Percentiles rank a stretch among this genome's conserved stretches.
phyloP scores from a whole-genome alignment of 2,329 filamentous ascomycete genomes.

The Orbilia javanica region DNA sequence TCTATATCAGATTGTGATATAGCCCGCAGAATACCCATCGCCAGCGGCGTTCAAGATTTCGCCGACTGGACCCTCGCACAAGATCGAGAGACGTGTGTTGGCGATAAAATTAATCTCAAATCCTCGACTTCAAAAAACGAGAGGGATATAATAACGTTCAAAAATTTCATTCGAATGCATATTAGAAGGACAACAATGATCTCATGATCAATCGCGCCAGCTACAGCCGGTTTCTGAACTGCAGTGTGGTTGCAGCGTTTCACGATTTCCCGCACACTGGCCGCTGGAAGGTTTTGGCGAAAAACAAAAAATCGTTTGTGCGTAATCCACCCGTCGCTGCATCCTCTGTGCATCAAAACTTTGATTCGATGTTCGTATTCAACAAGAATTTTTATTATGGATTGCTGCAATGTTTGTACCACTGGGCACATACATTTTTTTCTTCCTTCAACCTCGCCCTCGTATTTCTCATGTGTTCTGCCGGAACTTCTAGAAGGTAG shows the following conservation, averaged over 20 bases:
- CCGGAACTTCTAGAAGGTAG: slow-evolving; percentile 48
- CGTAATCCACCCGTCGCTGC: slow-evolving; percentile 1
- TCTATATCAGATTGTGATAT: slow-evolving; percentile 30
- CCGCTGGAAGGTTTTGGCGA: slow-evolving; percentile 36
- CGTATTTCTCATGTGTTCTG: slow-evolving; percentile 24
- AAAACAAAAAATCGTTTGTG: neutral
- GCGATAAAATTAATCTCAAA: neutral
- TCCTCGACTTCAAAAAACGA: neutral
- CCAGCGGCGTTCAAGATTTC: neutral
- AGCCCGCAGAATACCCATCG: slow-evolving; percentile 8
- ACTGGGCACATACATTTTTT: slow-evolving; percentile 5
- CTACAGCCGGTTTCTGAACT: slow-evolving; percentile 17
- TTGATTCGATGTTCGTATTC: slow-evolving; percentile 33
- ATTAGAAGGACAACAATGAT: neutral
- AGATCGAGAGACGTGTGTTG: neutral
- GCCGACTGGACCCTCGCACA: neutral
- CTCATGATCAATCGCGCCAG: neutral
- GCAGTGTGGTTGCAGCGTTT: slow-evolving; percentile 32
- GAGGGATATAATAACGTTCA: neutral
- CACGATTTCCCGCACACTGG: slow-evolving; percentile 37
- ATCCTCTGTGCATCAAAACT: neutral
- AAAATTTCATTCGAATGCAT: neutral
- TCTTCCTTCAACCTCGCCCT: slow-evolving; percentile 12
- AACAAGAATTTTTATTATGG: neutral
- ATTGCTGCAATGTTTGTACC: slow-evolving; percentile 5